Base-by-base conservation (phyloP, 495 filamentous ascomycete species). In the Darksidea phi region DNA sequence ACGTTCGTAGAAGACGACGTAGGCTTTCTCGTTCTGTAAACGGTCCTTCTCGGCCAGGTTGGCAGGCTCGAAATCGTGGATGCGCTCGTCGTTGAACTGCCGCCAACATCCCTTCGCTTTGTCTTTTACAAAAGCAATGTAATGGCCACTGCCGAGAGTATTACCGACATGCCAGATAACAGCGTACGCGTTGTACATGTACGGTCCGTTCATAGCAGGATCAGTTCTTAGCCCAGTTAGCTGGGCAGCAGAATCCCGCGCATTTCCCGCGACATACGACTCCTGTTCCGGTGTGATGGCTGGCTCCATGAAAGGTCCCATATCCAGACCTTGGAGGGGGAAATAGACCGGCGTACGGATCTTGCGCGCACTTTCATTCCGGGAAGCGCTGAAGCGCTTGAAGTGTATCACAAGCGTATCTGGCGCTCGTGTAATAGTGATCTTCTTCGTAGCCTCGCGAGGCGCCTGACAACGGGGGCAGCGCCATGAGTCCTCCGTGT, bases 331-430 rank as follows among this genome's bases (percentile, higher is more conserved):
- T 26, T 86, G 74, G 0, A 90, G 71, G 0, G 87, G 87, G 61
- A 89, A 90, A 7, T 87, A 75, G 51, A 90, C 81, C 6, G 84
- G 82, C 0, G 82, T 87, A 67, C 82, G 82, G 61, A 89, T 82
- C 71, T 90, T 90, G 23, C 77, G 80, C 24, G 83, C 78, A 32
- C 73, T 75, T 54, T 86, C 75, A 15, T 76, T 76, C 69, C 82
- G 81, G 8, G 76, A 79, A 6, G 82, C 79, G 2, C 80, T 80
- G 69, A 90, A 90, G 26, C 87, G 84, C 70, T 89, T 90, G 69
- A 90, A 84, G 63, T 90, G 87, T 6, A 90, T 75, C n/a, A 89
- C 85, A 4, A 90, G 75, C 64, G 85, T 82, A 49, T 87, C 80
- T 0, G 87, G 87, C 1, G 86, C 84, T 7, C 87, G 82, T 17